Percentiles rank a stretch among this genome's conserved stretches.
Conservation (phyloP, 2,329 filamentous ascomycete species). For the Pseudogymnoascus pannorum region DNA sequence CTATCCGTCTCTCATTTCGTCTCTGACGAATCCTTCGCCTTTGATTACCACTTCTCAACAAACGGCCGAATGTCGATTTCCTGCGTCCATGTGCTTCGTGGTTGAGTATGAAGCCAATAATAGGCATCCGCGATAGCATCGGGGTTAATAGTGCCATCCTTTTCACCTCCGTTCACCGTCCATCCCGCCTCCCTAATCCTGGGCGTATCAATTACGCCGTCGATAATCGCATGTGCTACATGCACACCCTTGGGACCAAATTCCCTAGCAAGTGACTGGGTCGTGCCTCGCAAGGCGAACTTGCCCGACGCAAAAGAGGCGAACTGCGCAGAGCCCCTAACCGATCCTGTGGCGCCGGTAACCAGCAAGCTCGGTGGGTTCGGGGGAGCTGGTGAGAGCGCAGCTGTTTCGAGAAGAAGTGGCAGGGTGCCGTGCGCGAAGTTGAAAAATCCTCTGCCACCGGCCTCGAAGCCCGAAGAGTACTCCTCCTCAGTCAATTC, state of each 20-base stretch:
- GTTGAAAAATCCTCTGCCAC: constrained; percentile 59
- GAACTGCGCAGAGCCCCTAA: constrained; percentile 65
- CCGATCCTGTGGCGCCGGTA: constrained; percentile 76
- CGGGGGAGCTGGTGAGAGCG: constrained; percentile 34
- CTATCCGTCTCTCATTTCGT: background rate
- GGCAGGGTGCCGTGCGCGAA: constrained; percentile 70
- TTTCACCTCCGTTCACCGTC: constrained; percentile 37
- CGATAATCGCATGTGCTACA: constrained; percentile 73
- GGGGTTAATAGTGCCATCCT: constrained; percentile 61
- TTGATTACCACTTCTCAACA: constrained; percentile 59
- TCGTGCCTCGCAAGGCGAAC: constrained; percentile 67
- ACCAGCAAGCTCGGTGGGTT: constrained; percentile 75
- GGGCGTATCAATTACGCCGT: constrained; percentile 79
- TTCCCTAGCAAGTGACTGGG: constrained; percentile 70
- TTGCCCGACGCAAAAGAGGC: constrained; percentile 70
- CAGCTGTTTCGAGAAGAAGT: constrained; percentile 55
- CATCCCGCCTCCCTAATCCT: constrained; percentile 47
- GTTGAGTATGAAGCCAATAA: constrained; percentile 78
- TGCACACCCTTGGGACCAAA: constrained; percentile 81
- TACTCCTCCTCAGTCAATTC: constrained; percentile 47
- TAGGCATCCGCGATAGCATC: constrained; percentile 81
- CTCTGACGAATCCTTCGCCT: background rate
- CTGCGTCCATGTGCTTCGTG: constrained; percentile 69
- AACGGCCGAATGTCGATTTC: constrained; percentile 75
- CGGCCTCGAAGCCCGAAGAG: constrained; percentile 37